Percentiles rank a stretch among this genome's conserved stretches.
phyloP scores from a whole-genome alignment of 2,329 filamentous ascomycete genomes.

The Diplocarpon mali region DNA sequence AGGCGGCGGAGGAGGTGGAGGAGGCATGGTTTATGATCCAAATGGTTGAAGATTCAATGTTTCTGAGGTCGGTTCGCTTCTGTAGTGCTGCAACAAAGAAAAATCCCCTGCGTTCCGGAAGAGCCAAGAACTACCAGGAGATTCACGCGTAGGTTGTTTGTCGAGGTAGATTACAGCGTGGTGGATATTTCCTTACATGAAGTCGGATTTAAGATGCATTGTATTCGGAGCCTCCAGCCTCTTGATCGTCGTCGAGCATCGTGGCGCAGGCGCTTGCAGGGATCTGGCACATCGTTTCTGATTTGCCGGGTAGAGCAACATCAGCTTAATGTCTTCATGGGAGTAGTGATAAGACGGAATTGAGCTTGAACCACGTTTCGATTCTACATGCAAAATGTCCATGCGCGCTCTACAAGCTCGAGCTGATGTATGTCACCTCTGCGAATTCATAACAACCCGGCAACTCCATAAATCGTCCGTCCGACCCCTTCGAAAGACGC shows the following conservation, averaged over 20 bases:
- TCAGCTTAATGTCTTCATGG: slow-evolving; percentile 6
- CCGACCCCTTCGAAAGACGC: slow-evolving; percentile 7
- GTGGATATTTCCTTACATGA: no score
- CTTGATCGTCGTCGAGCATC: slow-evolving; percentile 7
- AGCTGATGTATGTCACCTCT: slow-evolving; percentile 34
- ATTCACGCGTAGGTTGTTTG: no score
- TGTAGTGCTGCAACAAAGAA: background rate
- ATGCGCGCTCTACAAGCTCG: slow-evolving; percentile 26
- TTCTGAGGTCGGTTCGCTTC: background rate
- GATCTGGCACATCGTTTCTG: background rate
- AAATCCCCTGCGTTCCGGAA: no score
- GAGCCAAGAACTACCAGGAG: no score
- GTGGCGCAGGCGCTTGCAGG: background rate
- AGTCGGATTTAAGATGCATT: background rate
- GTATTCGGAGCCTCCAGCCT: background rate
- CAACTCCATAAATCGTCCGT: slow-evolving; percentile 1
- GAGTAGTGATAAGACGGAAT: background rate
- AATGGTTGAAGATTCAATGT: background rate
- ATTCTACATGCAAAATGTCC: slow-evolving; percentile 29
- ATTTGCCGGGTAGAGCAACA: background rate
- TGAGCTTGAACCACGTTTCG: background rate
- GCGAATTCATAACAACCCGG: slow-evolving; percentile 28
- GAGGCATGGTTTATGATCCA: slow-evolving; percentile 11
- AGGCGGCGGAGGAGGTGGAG: slow-evolving; percentile 51
- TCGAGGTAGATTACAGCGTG: no score